A percentile compares a stretch with the other conserved stretches of the same genome.
These are phyloP conservation scores for Bassia scoparia DNA, from an alignment of 148 eudicot species.

Conservation along the genomic window DNA sequence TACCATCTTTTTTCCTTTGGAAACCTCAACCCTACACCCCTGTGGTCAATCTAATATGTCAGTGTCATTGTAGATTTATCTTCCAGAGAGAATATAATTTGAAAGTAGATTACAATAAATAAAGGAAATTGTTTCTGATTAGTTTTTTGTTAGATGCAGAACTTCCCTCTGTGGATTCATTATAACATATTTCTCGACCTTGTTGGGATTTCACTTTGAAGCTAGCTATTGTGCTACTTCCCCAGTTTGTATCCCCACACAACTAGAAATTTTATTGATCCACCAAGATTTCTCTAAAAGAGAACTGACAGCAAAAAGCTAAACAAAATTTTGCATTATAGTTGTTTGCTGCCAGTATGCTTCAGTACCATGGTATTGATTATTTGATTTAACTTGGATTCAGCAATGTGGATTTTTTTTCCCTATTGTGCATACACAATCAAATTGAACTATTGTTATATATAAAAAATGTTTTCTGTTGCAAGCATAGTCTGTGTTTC, in stretches of 20 bases:
- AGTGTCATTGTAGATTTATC: not conserved
- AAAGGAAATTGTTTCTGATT: not conserved
- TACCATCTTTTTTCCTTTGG: not conserved
- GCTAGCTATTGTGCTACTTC: not conserved
- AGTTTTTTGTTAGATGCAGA: too few species aligned
- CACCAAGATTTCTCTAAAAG: not conserved
- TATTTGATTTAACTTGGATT: not conserved
- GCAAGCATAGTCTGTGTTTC: not conserved
- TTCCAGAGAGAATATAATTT: not conserved
- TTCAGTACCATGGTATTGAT: not conserved
- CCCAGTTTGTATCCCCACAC: not conserved
- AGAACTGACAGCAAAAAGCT: too few species aligned
- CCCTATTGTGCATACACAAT: not conserved
- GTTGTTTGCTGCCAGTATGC: not conserved
- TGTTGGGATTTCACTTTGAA: too few species aligned
- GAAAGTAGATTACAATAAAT: not conserved
- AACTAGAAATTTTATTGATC: not conserved
- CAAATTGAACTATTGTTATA: not conserved
- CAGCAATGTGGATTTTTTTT: not conserved
- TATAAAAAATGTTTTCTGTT: not conserved
- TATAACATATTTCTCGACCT: too few species aligned
- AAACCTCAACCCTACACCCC: not conserved
- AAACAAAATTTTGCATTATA: not conserved
- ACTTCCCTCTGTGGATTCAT: not conserved
- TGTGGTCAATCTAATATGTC: not conserved